Conservation (phyloP, 1,284 basidiomycete species). For the Crepidotus sp. region DNA sequence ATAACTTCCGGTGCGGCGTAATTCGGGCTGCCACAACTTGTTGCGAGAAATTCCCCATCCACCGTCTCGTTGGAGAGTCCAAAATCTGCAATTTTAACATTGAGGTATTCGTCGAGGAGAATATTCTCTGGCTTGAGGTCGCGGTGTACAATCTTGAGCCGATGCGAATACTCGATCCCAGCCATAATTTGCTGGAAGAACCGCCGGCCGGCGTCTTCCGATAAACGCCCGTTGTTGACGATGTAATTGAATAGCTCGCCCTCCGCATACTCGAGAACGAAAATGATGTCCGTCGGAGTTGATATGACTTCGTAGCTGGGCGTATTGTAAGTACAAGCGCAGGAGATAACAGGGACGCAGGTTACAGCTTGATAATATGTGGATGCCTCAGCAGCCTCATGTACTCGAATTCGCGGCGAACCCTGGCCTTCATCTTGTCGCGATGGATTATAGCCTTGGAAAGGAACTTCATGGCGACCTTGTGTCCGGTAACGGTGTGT, state of each 20-base stretch:
- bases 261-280: slow-evolving; percentile 89
- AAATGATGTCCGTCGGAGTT: slow-evolving; percentile 88
- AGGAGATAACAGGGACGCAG: slow-evolving; percentile 24
- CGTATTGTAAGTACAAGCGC: slow-evolving; percentile 12
- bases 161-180: slow-evolving; percentile 91
- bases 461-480: slow-evolving; percentile 97
- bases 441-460: slow-evolving; percentile 90
- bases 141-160: slow-evolving; percentile 90
- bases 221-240: slow-evolving; percentile 81
- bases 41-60: slow-evolving; percentile 91
- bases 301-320: slow-evolving; percentile 91
- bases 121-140: slow-evolving; percentile 95
- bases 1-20: slow-evolving; percentile 97
- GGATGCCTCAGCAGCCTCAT: slow-evolving; percentile 87
- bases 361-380: slow-evolving; percentile 90
- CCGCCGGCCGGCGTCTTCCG: slow-evolving; percentile 73
- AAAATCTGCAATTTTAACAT: slow-evolving; percentile 95
- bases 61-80: slow-evolving; percentile 90
- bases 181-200: slow-evolving; percentile 98
- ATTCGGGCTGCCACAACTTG: slow-evolving; percentile 92
- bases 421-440: slow-evolving; percentile 85
- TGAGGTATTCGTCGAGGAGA: slow-evolving; percentile 67
- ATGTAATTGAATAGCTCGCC: slow-evolving; percentile 97
- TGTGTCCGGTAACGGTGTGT: slow-evolving; percentile 90
- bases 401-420: slow-evolving; percentile 94